Conservation (phyloP, 2,329 filamentous ascomycete genomes). For the Arthrobotrys iridis region DNA sequence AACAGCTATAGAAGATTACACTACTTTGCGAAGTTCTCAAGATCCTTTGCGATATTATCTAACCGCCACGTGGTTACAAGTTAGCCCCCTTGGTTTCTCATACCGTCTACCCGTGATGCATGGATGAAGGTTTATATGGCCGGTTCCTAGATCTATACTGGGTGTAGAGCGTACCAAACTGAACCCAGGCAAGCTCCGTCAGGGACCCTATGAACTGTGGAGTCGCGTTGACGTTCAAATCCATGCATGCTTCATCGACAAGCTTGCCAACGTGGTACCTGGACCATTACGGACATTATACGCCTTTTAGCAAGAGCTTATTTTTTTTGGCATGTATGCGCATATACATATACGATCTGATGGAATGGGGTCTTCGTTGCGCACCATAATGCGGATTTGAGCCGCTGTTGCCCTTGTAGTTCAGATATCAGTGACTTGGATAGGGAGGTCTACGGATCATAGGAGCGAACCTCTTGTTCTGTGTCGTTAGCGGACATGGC, state of each 20-base stretch:
- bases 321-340: background rate
- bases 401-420: constrained; percentile 42
- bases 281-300: constrained; percentile 71
- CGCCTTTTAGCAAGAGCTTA: constrained; percentile 41
- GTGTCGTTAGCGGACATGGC: constrained; percentile 41
- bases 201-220: constrained; percentile 87
- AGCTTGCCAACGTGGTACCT: constrained; percentile 88
- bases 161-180: constrained; percentile 73
- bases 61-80: constrained; percentile 17
- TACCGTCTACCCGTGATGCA: background rate
- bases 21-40: constrained; percentile 72
- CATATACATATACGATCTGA: background rate
- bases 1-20: constrained; percentile 45
- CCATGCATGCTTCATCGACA: constrained; percentile 82
- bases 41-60: constrained; percentile 69
- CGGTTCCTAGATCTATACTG: background rate
- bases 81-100: background rate
- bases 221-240: constrained; percentile 82
- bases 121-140: constrained; percentile 4
- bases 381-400: constrained; percentile 52
- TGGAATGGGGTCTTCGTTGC: background rate
- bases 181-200: constrained; percentile 86
- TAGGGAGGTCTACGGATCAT: background rate
- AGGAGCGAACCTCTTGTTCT: constrained; percentile 42
- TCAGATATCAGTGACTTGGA: constrained; percentile 21